Conservation (phyloP, 2,329 filamentous ascomycete genomes). For the Colletotrichum tofieldiae region DNA sequence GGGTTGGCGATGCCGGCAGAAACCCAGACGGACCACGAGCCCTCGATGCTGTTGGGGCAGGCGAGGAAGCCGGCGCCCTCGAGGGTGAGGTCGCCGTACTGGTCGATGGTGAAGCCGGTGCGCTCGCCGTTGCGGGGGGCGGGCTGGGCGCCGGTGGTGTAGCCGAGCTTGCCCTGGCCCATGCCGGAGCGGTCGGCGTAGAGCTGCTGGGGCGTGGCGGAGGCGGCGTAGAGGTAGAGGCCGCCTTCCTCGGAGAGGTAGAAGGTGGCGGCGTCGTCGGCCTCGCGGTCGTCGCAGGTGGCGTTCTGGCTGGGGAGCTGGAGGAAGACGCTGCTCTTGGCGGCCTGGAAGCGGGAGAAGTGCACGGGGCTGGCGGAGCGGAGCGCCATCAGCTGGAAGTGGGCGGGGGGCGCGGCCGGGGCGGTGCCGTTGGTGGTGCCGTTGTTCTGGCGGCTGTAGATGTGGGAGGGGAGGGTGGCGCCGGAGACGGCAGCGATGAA, state of each 20-base stretch:
- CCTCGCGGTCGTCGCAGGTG: constrained; percentile 60
- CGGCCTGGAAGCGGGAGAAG: constrained; percentile 61
- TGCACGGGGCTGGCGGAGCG: constrained; percentile 66
- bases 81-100: constrained; percentile 62
- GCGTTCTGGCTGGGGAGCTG: constrained; percentile 62
- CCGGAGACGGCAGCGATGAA: constrained; percentile 48
- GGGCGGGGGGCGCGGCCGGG: neutral
- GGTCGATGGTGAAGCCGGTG: constrained; percentile 63
- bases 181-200: constrained; percentile 72
- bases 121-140: constrained; percentile 61
- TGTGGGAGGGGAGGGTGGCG: constrained; percentile 10
- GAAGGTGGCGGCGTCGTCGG: constrained; percentile 64
- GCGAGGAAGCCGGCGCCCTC: constrained; percentile 62
- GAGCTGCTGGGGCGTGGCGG: constrained; percentile 62
- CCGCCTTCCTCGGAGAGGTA: constrained; percentile 58
- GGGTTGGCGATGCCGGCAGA: constrained; percentile 52
- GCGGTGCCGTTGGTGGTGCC: constrained; percentile 46
- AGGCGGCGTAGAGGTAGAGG: constrained; percentile 64
- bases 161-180: constrained; percentile 70
- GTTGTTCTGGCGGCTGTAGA: constrained; percentile 24
- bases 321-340: constrained; percentile 60
- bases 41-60: constrained; percentile 64
- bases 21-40: constrained; percentile 60
- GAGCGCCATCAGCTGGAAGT: constrained; percentile 66
- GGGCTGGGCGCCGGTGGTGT: constrained; percentile 62